Evolutionary conservation across 495 filamentous ascomycete genomes (phyloP), one percentile per base, ranked within the genome.

Genomic region (Aspergillus conjunctus): DNA sequence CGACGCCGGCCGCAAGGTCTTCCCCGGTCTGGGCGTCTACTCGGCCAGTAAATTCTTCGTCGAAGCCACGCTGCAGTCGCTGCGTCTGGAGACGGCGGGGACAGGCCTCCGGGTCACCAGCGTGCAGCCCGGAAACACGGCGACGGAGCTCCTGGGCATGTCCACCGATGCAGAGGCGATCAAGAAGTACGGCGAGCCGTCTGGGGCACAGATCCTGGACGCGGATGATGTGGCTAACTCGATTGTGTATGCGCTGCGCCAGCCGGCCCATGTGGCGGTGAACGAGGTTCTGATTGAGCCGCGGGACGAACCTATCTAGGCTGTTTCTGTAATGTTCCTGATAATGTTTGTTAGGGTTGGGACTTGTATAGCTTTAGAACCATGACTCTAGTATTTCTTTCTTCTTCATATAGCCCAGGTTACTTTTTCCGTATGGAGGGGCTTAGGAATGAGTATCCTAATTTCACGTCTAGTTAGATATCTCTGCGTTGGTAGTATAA

Each of bases 211-310:
- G 76, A 84, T 89, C 12, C 71, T 90, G 7, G 76, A 84, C 59
- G 73, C 86, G 0, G 79, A 83, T 32, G 87, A 89, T 72, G 85
- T 88, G 17, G 87, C 86, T 0, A 77, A 77, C 26, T 78, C 83
- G 39, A 87, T 90, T 69, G 76, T 89, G 6, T 87, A 85, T 67
- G 87, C 86, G 1, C 66, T 89, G 46, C 74, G 73, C 15, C 86
- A 89, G 71, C 87, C 86, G 6, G 75, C 79, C 45, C 81, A 89
- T 73, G 85, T 90, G 18, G 82, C 86, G 58, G 83, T 90, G 0
- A 90, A 90, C 65, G 87, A 90, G 72, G 79, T 90, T 30, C 63
- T 90, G 73, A 86, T 90, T 69, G 87, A 90, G 74, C 86, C 87
- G 1, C 72, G 87, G 43, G 86, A 89, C 68, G 86, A 90, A 73